These are phyloP conservation scores for Clausena lansium DNA, from an alignment of 345 rosid genomes.

Conservation along the genomic window DNA sequence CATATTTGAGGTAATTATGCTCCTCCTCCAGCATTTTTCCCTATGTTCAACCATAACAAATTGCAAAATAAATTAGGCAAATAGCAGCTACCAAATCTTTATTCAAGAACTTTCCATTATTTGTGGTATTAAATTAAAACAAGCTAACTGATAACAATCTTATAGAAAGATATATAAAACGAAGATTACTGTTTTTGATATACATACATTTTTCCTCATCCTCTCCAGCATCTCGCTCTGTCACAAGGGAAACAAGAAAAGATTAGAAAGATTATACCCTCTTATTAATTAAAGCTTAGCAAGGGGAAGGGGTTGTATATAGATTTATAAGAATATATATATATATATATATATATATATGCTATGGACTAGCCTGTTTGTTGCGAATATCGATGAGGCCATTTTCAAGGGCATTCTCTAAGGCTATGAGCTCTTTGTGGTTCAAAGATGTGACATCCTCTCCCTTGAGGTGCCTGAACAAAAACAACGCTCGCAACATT, in stretches of 20 bases:
- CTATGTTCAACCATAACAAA: conserved; percentile 17
- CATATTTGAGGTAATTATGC: conserved; percentile 37
- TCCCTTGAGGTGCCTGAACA: conserved; percentile 68
- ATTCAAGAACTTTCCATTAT: neutral
- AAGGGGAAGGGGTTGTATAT: neutral
- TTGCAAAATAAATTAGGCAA: neutral
- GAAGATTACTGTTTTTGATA: neutral
- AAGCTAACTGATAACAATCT: too few species aligned
- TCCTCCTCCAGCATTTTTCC: conserved; percentile 38
- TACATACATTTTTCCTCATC: conserved; percentile 48
- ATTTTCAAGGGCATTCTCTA: conserved; percentile 62
- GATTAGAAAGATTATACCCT: neutral
- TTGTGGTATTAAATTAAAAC: neutral
- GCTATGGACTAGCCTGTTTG: conserved; percentile 39
- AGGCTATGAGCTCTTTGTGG: conserved; percentile 46
- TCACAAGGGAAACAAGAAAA: conserved; percentile 9
- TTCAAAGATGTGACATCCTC: conserved; percentile 66
- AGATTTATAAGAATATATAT: neutral
- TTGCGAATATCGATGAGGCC: conserved; percentile 58
- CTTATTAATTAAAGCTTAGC: neutral
- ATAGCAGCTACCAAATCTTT: neutral
- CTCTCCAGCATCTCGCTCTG: conserved; percentile 40
- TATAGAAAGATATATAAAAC: neutral
- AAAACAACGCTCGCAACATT: neutral
- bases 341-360: neutral